A percentile compares a stretch with the other conserved stretches of the same genome.
phyloP scores from a whole-genome alignment of 2,329 filamentous ascomycete genomes.

The Exophiala sideris region DNA sequence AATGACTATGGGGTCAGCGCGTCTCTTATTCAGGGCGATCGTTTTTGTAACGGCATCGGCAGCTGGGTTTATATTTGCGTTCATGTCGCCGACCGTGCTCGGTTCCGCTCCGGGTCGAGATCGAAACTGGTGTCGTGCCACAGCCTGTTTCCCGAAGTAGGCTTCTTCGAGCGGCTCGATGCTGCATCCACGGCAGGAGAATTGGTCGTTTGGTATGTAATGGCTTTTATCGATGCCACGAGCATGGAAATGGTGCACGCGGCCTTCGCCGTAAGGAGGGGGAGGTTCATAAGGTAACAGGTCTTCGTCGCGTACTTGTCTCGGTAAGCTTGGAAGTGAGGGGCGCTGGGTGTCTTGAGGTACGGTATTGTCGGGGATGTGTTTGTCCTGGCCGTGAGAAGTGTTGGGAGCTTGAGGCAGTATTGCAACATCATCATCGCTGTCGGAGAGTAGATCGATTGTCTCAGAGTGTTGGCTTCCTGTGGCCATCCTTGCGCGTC shows the following conservation, averaged over 20 bases:
- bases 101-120: neutral
- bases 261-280: neutral
- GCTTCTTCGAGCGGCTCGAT: neutral
- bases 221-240: neutral
- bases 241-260: neutral
- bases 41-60: too few species aligned
- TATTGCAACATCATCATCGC: slow-evolving; percentile 1
- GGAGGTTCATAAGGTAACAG: neutral
- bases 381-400: neutral
- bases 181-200: neutral
- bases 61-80: too few species aligned
- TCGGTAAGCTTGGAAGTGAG: neutral
- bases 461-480: neutral
- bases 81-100: neutral
- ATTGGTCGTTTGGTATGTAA: neutral
- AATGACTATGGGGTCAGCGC: neutral
- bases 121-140: neutral
- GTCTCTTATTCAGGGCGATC: too few species aligned
- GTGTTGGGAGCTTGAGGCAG: neutral
- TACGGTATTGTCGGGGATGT: neutral
- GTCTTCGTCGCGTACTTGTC: neutral
- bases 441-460: slow-evolving; percentile 5
- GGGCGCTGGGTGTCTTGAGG: neutral
- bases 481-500: neutral
- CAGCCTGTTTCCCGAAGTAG: neutral